Conservation (phyloP, 2,329 filamentous ascomycete species). For the Paecilomyces sp. region DNA sequence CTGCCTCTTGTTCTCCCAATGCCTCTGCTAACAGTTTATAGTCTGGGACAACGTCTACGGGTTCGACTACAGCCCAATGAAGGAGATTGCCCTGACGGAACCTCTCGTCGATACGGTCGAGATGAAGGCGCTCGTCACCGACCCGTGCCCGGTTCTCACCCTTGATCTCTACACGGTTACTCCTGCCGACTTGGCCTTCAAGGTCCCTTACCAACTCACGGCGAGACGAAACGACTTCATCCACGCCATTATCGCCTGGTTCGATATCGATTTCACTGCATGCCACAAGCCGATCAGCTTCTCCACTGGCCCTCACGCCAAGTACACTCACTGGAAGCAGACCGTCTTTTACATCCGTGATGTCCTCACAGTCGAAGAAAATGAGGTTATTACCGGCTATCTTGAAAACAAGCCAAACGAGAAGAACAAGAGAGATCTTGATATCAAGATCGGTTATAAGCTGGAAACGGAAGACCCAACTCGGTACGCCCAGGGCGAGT, state of each 20-base stretch:
- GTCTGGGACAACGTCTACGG: conserved; percentile 99
- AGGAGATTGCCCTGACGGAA: conserved; percentile 87
- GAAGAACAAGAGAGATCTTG: conserved; percentile 90
- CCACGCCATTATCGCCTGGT: conserved; percentile 95
- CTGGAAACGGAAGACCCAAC: conserved; percentile 68
- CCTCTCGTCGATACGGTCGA: conserved; percentile 97
- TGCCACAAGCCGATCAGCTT: conserved; percentile 98
- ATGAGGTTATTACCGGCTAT: conserved; percentile 67
- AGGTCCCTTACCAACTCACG: conserved; percentile 65
- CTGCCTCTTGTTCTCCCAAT: neutral
- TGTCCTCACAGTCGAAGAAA: conserved; percentile 82
- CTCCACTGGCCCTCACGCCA: conserved; percentile 94
- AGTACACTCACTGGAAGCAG: conserved; percentile 99
- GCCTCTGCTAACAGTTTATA: conserved; percentile 37
- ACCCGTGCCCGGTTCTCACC: conserved; percentile 75
- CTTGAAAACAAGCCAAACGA: conserved; percentile 82
- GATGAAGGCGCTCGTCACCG: conserved; percentile 92
- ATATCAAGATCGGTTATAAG: conserved; percentile 79
- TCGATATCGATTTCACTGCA: conserved; percentile 96
- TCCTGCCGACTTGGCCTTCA: conserved; percentile 75
- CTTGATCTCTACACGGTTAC: conserved; percentile 92
- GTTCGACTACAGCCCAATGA: conserved; percentile 92
- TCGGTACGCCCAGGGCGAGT: conserved; percentile 60
- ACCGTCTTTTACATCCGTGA: conserved; percentile 97
- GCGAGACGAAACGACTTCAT: conserved; percentile 87